These are phyloP conservation scores for Rubia balearica DNA, from an alignment of 305 asterid genomes.

Conservation along the genomic window DNA sequence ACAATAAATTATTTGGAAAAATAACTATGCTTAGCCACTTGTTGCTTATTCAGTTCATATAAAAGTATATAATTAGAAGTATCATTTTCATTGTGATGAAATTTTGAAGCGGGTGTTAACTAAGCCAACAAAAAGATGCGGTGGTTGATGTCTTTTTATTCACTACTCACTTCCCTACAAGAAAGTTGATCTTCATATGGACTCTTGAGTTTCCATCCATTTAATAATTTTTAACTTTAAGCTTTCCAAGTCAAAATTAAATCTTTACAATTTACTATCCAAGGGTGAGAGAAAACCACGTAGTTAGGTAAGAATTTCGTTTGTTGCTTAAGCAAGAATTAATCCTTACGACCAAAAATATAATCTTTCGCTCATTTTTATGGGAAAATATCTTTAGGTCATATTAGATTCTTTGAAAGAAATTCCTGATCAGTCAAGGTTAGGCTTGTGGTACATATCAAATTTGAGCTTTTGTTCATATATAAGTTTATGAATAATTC, in stretches of 20 bases:
- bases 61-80: neutral
- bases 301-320: neutral
- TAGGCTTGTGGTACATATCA: neutral
- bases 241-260: neutral
- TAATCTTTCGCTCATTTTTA: neutral
- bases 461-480: too few species aligned
- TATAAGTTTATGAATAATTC: too few species aligned
- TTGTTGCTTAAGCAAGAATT: neutral
- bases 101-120: slow-evolving; percentile 9
- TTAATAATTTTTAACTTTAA: neutral
- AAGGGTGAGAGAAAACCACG: neutral
- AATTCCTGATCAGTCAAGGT: neutral
- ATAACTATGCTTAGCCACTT: neutral
- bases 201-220: neutral
- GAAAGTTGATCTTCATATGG: neutral
- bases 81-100: slow-evolving; percentile 5
- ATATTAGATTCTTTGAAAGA: neutral
- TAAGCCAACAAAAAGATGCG: slow-evolving; percentile 22
- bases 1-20: neutral
- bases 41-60: neutral
- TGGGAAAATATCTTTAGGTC: neutral
- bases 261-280: neutral
- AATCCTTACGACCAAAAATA: neutral
- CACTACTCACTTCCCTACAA: slow-evolving; percentile 5
- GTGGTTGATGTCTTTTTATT: slow-evolving; percentile 17